Conservation (phyloP, 495 filamentous ascomycete species). For the Aspergillus leporis region DNA sequence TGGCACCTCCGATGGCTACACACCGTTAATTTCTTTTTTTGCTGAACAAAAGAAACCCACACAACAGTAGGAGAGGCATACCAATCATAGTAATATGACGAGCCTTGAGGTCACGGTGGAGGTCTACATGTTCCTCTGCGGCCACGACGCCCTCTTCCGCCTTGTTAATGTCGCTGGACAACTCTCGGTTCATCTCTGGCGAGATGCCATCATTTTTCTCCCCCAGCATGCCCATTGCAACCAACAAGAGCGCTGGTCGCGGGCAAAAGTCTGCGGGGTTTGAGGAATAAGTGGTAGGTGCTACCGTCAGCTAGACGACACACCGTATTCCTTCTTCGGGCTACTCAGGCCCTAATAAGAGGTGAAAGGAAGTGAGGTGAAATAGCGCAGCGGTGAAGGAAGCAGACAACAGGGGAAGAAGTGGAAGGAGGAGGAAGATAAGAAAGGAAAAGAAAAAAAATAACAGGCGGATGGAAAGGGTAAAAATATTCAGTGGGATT, state of each 20-base stretch:
- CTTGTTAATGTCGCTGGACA: slow-evolving; percentile 25
- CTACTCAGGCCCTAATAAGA: not conserved
- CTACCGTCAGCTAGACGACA: not conserved
- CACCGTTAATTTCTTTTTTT: slow-evolving; percentile 6
- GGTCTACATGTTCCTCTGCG: slow-evolving; percentile 32
- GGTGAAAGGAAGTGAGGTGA: not conserved
- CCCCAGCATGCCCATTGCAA: slow-evolving; percentile 16
- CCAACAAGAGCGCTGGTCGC: not conserved
- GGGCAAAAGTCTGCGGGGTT: not conserved
- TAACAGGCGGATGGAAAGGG: not conserved
- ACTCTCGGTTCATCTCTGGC: slow-evolving; percentile 12
- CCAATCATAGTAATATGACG: slow-evolving; percentile 84
- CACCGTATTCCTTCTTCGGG: not conserved
- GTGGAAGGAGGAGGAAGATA: not conserved
- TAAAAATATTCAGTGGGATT: not conserved
- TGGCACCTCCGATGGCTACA: slow-evolving; percentile 78
- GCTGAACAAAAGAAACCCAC: not conserved
- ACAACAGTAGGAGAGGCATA: slow-evolving; percentile 12
- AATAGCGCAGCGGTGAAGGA: not conserved
- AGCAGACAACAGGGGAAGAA: not conserved
- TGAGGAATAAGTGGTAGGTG: not conserved
- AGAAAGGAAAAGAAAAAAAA: slow-evolving; percentile 1
- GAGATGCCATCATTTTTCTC: slow-evolving; percentile 20
- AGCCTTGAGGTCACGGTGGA: slow-evolving; percentile 72
- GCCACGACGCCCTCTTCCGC: slow-evolving; percentile 29